Evolutionary conservation across 2,329 filamentous ascomycete genomes (phyloP).

Genomic region (Harringtonia lauricola): DNA sequence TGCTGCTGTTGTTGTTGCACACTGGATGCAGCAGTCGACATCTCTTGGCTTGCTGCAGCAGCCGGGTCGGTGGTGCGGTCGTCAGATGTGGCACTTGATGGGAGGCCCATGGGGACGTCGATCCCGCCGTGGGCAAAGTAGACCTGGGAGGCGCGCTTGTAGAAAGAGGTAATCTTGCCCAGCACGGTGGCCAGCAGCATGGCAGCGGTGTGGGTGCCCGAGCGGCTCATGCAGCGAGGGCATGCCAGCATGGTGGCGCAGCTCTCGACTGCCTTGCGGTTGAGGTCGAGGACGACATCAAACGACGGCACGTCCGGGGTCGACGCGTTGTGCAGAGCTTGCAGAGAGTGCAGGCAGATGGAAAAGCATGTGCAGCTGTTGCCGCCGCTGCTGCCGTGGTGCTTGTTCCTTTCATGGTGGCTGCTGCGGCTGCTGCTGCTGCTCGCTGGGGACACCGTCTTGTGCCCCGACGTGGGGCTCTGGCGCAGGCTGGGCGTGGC

Average conservation of each 20-base stretch:
- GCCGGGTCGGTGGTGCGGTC: too few species aligned
- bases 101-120: background rate
- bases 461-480: constrained; percentile 16
- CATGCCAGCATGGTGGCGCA: constrained; percentile 36
- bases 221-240: constrained; percentile 29
- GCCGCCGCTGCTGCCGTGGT: background rate
- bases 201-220: constrained; percentile 30
- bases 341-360: constrained; percentile 32
- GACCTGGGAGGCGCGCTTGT: constrained; percentile 28
- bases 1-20: too few species aligned
- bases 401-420: background rate
- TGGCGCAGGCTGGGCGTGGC: constrained; percentile 24
- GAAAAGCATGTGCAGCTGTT: constrained; percentile 32
- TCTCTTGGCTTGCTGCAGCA: too few species aligned
- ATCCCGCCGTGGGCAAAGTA: constrained; percentile 21
- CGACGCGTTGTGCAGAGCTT: constrained; percentile 34
- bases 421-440: background rate
- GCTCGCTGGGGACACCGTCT: constrained; percentile 12
- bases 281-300: constrained; percentile 32
- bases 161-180: constrained; percentile 34
- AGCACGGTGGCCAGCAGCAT: constrained; percentile 41
- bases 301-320: constrained; percentile 20
- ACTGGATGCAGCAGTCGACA: too few species aligned
- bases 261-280: constrained; percentile 35
- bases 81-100: too few species aligned